phyloP scores from a whole-genome alignment of 306 rosid genomes.

The Pueraria montana region DNA sequence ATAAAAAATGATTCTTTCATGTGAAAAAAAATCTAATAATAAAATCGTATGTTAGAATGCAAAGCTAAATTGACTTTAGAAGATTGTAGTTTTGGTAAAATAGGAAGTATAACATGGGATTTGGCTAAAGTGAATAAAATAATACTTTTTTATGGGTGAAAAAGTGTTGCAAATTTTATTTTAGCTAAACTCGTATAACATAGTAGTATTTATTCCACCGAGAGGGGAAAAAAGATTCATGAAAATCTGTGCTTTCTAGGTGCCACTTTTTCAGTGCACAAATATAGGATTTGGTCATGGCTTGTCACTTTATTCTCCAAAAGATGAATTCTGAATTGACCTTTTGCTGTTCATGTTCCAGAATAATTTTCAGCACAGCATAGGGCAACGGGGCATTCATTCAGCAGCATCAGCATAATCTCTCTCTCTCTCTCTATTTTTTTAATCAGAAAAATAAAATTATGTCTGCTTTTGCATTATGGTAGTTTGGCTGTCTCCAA shows the following conservation, averaged over 20 bases:
- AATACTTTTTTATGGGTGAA: too few species aligned
- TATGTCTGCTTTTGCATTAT: conserved; percentile 23
- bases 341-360: conserved; percentile 43
- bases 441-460: background rate
- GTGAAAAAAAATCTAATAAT: background rate
- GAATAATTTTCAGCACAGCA: conserved; percentile 31
- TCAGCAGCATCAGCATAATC: background rate
- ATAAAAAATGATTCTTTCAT: background rate
- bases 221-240: conserved; percentile 37
- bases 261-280: conserved; percentile 56
- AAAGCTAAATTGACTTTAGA: background rate
- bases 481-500: conserved; percentile 25
- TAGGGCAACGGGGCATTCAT: background rate
- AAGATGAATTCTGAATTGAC: conserved; percentile 50
- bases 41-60: background rate
- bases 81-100: conserved; percentile 1
- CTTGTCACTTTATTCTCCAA: conserved; percentile 56
- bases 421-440: background rate
- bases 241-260: conserved; percentile 54
- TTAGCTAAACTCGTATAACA: too few species aligned
- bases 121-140: too few species aligned
- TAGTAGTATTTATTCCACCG: background rate
- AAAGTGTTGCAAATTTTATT: too few species aligned
- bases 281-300: conserved; percentile 48
- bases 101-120: conserved; percentile 9